These are phyloP conservation scores for Austroboletus festivus DNA, from an alignment of 768 basidiomycete genomes.

Conservation along the genomic window DNA sequence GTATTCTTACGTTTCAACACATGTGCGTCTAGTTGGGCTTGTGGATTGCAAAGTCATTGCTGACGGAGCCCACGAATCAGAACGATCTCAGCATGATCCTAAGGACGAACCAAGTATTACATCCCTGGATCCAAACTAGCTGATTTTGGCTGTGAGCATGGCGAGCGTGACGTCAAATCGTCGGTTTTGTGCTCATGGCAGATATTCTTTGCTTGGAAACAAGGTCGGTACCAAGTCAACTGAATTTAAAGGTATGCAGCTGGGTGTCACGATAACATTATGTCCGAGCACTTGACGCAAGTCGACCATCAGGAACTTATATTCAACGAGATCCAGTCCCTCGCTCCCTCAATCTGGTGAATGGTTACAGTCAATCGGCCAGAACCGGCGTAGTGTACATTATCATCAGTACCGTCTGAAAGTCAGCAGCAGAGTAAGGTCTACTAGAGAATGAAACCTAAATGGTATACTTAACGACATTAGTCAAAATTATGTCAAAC, in stretches of 20 bases:
- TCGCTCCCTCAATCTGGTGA: slow-evolving; percentile 58
- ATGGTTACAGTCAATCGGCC: not conserved
- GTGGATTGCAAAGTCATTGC: not conserved
- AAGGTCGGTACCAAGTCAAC: slow-evolving; percentile 76
- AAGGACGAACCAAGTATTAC: slow-evolving; percentile 86
- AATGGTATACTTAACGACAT: slow-evolving; percentile 5
- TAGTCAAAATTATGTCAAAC: slow-evolving; percentile 7
- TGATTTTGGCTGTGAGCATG: slow-evolving; percentile 74
- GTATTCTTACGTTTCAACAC: slow-evolving; percentile 79
- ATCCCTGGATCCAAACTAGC: slow-evolving; percentile 80
- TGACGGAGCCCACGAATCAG: slow-evolving; percentile 7
- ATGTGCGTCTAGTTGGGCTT: slow-evolving; percentile 41
- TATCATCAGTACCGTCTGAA: too few relatives aligned
- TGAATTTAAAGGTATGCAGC: slow-evolving; percentile 68
- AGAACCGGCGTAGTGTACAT: not conserved
- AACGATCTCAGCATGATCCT: slow-evolving; percentile 63
- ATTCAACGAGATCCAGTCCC: slow-evolving; percentile 80
- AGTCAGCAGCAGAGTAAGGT: too few relatives aligned
- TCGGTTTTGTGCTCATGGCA: slow-evolving; percentile 4
- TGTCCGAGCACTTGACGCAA: too few relatives aligned
- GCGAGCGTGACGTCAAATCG: not conserved
- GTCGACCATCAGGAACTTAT: too few relatives aligned
- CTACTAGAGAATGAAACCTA: slow-evolving; percentile 1
- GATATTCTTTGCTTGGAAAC: slow-evolving; percentile 39
- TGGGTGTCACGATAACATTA: too few relatives aligned